phyloP scores from a whole-genome alignment of 306 rosid genomes.

The Sphenostylis stenocarpa region DNA sequence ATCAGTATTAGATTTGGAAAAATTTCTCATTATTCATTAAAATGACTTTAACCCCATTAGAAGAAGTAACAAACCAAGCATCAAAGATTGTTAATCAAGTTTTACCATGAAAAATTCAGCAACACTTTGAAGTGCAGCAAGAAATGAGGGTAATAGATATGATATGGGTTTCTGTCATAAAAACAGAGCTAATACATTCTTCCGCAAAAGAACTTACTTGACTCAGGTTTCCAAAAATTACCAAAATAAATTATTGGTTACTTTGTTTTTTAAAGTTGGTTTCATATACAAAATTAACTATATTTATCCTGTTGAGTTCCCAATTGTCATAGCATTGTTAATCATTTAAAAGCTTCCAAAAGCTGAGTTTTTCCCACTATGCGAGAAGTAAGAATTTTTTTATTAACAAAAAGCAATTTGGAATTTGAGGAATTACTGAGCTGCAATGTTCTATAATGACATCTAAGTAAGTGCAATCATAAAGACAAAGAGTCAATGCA shows the following conservation, averaged over 20 bases:
- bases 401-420: not conserved
- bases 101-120: constrained; percentile 2
- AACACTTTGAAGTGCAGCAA: not conserved
- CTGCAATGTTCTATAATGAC: not conserved
- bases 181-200: not conserved
- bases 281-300: not conserved
- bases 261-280: not conserved
- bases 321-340: constrained; percentile 16
- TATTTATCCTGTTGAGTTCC: not conserved
- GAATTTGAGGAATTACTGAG: not conserved
- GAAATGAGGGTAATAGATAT: not conserved
- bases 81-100: not conserved
- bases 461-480: not conserved
- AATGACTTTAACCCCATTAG: not conserved
- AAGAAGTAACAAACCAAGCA: not conserved
- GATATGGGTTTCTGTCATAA: not conserved
- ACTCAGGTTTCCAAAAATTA: not conserved
- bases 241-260: not conserved
- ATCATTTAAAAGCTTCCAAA: constrained; percentile 19
- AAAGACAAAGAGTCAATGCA: constrained; percentile 20
- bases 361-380: not conserved
- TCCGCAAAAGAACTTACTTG: not conserved
- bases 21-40: not conserved
- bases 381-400: not conserved
- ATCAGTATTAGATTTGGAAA: not conserved